Conservation (phyloP, 768 basidiomycete genomes). For the Thelephora aurantiotincta region DNA sequence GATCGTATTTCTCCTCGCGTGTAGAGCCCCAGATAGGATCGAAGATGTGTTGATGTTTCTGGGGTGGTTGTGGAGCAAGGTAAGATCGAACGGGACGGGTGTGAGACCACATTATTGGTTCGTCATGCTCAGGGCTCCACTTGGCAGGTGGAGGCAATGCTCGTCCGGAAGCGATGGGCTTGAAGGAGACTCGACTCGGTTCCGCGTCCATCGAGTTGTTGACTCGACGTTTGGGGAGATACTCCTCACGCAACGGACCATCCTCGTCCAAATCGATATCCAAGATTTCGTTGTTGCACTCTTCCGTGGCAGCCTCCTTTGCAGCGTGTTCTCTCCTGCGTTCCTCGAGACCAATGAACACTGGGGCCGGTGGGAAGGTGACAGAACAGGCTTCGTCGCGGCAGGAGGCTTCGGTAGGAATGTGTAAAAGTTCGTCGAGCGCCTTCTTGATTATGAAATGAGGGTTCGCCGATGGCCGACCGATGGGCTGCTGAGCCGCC, state of each 20-base stretch:
- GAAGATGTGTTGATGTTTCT: too few species aligned
- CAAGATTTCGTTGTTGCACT: slow-evolving; percentile 25
- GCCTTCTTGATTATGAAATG: slow-evolving; percentile 52
- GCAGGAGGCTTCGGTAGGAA: slow-evolving; percentile 15
- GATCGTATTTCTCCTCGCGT: too few species aligned
- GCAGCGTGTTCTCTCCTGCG: slow-evolving; percentile 39
- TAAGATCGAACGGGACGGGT: slow-evolving; percentile 43
- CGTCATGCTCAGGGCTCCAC: slow-evolving; percentile 74
- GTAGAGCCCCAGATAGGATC: too few species aligned
- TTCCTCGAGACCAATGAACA: slow-evolving; percentile 62
- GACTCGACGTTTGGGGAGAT: slow-evolving; percentile 55
- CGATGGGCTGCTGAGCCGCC: slow-evolving; percentile 57
- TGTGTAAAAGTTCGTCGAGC: slow-evolving; percentile 55
- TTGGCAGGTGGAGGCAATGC: slow-evolving; percentile 57
- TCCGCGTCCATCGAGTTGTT: slow-evolving; percentile 20
- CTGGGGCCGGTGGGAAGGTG: slow-evolving; percentile 36
- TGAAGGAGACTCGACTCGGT: slow-evolving; percentile 5
- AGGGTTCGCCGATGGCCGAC: slow-evolving; percentile 61
- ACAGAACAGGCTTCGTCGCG: slow-evolving; percentile 9
- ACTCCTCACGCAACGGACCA: slow-evolving; percentile 71
- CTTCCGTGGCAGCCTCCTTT: slow-evolving; percentile 20
- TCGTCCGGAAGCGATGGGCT: slow-evolving; percentile 14
- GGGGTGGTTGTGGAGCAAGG: slow-evolving; percentile 23
- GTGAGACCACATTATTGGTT: slow-evolving; percentile 47
- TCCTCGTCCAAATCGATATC: slow-evolving; percentile 78